These are phyloP conservation scores for Oryza meridionalis DNA, from an alignment of 176 grass and related monocot genomes.

Conservation along the genomic window DNA sequence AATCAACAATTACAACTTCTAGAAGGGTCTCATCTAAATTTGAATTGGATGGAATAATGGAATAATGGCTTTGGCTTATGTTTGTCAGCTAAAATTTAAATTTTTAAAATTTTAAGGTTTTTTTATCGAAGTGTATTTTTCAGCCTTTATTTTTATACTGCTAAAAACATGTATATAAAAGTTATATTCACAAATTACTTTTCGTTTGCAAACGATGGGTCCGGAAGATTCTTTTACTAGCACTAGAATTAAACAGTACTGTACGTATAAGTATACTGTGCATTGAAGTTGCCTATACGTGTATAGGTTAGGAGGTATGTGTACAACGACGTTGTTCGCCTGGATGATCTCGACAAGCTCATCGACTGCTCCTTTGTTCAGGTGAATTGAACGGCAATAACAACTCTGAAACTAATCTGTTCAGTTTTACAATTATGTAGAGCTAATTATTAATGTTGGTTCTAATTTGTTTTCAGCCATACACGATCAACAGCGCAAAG, in stretches of 20 bases:
- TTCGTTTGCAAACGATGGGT: no score
- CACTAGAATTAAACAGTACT: neutral
- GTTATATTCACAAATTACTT: no score
- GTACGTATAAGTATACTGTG: no score
- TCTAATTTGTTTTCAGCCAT: conserved; percentile 50
- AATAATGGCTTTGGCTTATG: no score
- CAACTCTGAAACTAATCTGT: neutral
- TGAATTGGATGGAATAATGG: no score
- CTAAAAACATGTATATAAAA: no score
- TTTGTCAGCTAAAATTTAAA: no score
- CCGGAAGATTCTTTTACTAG: neutral
- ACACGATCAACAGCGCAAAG: conserved; percentile 98
- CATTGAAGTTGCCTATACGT: neutral
- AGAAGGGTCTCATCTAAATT: neutral
- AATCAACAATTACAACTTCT: neutral
- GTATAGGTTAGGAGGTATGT: conserved; percentile 86
- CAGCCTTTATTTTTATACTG: no score
- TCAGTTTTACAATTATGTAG: no score
- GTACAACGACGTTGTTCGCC: conserved; percentile 92
- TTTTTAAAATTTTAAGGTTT: no score
- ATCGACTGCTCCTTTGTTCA: conserved; percentile 93
- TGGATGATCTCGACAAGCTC: conserved; percentile 88
- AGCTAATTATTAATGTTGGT: neutral
- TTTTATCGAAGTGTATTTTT: no score
- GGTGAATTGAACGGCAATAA: conserved; percentile 50